Base-by-base conservation (phyloP, 2,329 filamentous ascomycete species). In the Alternaria viburni region DNA sequence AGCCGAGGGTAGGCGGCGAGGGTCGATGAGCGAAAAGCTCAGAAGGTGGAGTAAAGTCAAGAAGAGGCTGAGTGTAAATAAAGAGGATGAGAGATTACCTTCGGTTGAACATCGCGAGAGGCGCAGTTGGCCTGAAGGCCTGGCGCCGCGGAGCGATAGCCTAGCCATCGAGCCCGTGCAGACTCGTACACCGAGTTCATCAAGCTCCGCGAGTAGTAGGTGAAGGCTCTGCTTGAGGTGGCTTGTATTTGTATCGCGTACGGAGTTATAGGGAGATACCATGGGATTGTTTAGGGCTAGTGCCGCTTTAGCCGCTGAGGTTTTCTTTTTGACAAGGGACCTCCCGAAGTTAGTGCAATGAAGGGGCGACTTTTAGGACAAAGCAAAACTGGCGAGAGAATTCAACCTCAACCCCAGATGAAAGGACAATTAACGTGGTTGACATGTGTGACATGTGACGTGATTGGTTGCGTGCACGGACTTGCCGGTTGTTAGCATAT, bases 101-200 rank as follows among this genome's bases (percentile, higher is more conserved):
- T 66, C 63, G 6, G 58, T 75, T 3, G 77, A 78, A 59, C 76
- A 79, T 51, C 64, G 76, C 47, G 77, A 78, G 54, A 62, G 73
- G 28, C 45, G 70, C 5, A 77, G 73, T 62, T 77, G 73, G 73
- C 70, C 76, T 5, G 75, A 78, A 36, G 73, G 66, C 10, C 59
- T 71, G 9, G 70, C 71, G 10, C 67, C 69, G 13, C 57, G 58
- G 46, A 62, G 26, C 30, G 54, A 62, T 25, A 70, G 64, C 26
- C 32, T 67, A 67, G 55, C 61, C 8, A 68, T 67, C 55, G 66
- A 69, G 57, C 62, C 64, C 19, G 65, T 62, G 41, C 61, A 41
- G 8, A 57, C 62, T 11, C 56, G 64, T 28, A 60, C 65, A 17
- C 61, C 68, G 8, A 61, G 32, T n/a, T 63, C 56, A 15, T 57